Percentiles rank a stretch among this genome's conserved stretches.
These are phyloP conservation scores for Colletotrichum spaethianum DNA, from an alignment of 2,329 filamentous ascomycete species.

Conservation along the genomic window DNA sequence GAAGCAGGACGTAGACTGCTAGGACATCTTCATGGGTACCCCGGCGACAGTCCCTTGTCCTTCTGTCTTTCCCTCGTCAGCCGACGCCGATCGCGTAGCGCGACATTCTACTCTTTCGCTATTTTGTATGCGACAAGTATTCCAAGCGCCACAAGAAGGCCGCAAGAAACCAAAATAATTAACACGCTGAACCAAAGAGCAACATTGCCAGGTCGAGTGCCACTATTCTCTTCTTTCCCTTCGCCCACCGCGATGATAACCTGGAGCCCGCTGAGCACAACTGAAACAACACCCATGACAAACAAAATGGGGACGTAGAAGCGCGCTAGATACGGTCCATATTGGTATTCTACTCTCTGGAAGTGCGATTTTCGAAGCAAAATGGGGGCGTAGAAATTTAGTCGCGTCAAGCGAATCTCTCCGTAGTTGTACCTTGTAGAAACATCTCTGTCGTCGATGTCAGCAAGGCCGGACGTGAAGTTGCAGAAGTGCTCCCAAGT, in stretches of 20 bases:
- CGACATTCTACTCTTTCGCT: slow-evolving; percentile 42
- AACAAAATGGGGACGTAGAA: slow-evolving; percentile 46
- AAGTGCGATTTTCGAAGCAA: slow-evolving; percentile 44
- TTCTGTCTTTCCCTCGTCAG: slow-evolving; percentile 17
- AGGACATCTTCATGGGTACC: not conserved
- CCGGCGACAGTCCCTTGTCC: not conserved
- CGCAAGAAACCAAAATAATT: slow-evolving; percentile 30
- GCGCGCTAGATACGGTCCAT: slow-evolving; percentile 44
- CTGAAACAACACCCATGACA: slow-evolving; percentile 43
- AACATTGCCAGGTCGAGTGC: not conserved
- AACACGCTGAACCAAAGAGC: slow-evolving; percentile 40
- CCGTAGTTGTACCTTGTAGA: slow-evolving; percentile 39
- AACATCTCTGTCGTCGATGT: slow-evolving; percentile 39
- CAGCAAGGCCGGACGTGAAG: slow-evolving; percentile 34
- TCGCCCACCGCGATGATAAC: slow-evolving; percentile 40
- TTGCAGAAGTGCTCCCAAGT: slow-evolving; percentile 43
- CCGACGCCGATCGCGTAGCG: slow-evolving; percentile 40
- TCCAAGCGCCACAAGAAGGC: slow-evolving; percentile 17
- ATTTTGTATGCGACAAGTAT: slow-evolving; percentile 40
- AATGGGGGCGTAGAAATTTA: slow-evolving; percentile 46
- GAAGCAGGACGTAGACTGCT: not conserved
- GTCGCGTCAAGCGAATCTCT: slow-evolving; percentile 30
- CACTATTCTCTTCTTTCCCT: not conserved
- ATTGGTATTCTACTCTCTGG: slow-evolving; percentile 45
- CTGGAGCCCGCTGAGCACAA: slow-evolving; percentile 45